Evolutionary conservation across 2,329 filamentous ascomycete genomes (phyloP).

Genomic region (Septoria petroselini): DNA sequence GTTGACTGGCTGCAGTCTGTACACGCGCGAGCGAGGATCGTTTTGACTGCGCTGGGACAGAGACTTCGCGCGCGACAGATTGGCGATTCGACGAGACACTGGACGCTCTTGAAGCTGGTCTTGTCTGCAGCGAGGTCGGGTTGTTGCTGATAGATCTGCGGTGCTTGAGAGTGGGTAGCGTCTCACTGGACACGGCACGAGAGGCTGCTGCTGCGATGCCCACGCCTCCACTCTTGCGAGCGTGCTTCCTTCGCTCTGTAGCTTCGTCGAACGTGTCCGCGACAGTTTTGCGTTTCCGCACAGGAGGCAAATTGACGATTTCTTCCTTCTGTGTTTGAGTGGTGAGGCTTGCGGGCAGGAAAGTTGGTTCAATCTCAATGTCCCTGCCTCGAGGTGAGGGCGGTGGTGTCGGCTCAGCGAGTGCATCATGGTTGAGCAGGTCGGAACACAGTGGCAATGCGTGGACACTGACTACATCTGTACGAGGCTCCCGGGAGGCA

Average conservation of each 20-base stretch:
- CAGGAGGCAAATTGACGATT: constrained; percentile 28
- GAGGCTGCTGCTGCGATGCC: constrained; percentile 42
- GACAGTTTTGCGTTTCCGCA: constrained; percentile 44
- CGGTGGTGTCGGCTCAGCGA: constrained; percentile 25
- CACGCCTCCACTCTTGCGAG: constrained; percentile 44
- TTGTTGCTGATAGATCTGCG: constrained; percentile 33
- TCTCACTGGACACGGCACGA: constrained; percentile 33
- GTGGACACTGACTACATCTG: constrained; percentile 29
- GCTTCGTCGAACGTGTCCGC: constrained; percentile 50
- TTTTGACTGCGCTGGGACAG: constrained; percentile 24
- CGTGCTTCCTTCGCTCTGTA: constrained; percentile 43
- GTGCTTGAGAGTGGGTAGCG: constrained; percentile 33
- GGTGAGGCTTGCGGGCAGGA: constrained; percentile 20
- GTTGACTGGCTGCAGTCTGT: constrained; percentile 24
- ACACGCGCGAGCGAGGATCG: constrained; percentile 31
- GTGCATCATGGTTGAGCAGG: constrained; percentile 31
- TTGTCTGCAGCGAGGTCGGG: constrained; percentile 26
- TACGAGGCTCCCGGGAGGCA: constrained; percentile 35
- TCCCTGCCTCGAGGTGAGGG: constrained; percentile 27
- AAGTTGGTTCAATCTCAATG: constrained; percentile 23
- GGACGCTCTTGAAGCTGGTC: constrained; percentile 33
- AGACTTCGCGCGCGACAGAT: constrained; percentile 22
- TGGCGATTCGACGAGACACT: constrained; percentile 32
- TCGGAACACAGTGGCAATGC: constrained; percentile 47
- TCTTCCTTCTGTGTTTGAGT: constrained; percentile 11